Percentiles rank a stretch among this genome's conserved stretches.
Evolutionary conservation across 345 rosid genomes (phyloP).

Genomic region (Clausena lansium): DNA sequence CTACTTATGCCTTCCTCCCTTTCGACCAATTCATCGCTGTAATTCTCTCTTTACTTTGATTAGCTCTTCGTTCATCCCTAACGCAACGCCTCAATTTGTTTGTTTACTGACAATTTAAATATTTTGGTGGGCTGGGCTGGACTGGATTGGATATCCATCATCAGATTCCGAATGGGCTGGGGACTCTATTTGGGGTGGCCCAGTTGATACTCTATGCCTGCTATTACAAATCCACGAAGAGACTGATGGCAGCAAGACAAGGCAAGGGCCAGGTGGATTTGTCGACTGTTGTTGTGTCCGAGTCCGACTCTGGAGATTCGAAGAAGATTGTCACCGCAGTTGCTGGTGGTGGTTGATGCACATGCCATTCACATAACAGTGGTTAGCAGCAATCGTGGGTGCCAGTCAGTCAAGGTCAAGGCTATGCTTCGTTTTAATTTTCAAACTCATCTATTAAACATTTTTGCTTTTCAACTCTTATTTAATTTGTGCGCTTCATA

Average conservation of each 20-base stretch:
- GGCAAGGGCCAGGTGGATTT: conserved; percentile 34
- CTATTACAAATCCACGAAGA: conserved; percentile 61
- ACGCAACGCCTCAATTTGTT: background rate
- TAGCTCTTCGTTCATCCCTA: background rate
- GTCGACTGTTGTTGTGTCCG: conserved; percentile 30
- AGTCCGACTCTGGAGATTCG: background rate
- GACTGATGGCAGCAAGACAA: conserved; percentile 43
- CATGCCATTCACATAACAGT: background rate
- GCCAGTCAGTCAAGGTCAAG: background rate
- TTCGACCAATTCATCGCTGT: conserved; percentile 73
- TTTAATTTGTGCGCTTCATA: background rate
- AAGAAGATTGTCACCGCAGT: background rate
- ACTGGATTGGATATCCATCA: too few relatives aligned
- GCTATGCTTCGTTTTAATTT: background rate
- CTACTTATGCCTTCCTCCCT: conserved; percentile 62
- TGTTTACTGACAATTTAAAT: background rate
- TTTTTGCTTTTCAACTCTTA: background rate
- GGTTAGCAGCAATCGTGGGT: background rate
- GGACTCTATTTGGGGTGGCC: conserved; percentile 47
- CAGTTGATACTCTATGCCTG: conserved; percentile 61
- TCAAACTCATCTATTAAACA: background rate
- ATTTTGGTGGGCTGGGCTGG: background rate
- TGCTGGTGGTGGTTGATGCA: background rate
- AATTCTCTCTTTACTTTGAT: conserved; percentile 3
- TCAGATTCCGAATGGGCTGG: conserved; percentile 80